Base-by-base conservation (phyloP, 257 asterid species). In the Primulina huaijiensis region DNA sequence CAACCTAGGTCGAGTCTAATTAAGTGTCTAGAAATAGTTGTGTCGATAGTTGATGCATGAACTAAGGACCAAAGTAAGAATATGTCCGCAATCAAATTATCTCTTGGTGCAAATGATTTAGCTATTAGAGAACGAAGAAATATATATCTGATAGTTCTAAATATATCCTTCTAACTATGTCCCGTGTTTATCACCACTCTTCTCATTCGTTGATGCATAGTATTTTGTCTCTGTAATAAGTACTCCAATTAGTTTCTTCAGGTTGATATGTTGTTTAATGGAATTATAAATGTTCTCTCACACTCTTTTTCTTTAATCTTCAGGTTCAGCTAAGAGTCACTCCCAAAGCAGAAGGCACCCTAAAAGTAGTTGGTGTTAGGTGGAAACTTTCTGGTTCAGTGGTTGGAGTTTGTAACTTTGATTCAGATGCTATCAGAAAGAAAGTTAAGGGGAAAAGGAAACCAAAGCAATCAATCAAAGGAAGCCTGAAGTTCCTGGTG, bases 321-420 rank as follows among this genome's bases (percentile, higher is more conserved):
- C 97, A 94, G 99, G 97, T 85, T 72, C 95, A 91, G 69, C 84
- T 90, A 43, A 81, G 86, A 55, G 97, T 90, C 80, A 85, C 84
- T 64, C 97, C 99, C 77, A 88, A 74, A 73, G 78, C 72, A 64
- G 99, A 94, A 83, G 99, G 99, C 72, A 76, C 75, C 81, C 84
- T 94, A 60, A 85, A 79, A 76, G 79, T 94, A 68, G 89, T 88
- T 83, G 99, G 99, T 35, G 94, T 94, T 63, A 84, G 91, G 87
- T 94, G 99, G 99, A 94, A 89, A 78, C 93, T 94, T 75, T 94
- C 97, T 29, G 92, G 90, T 67, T 89, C 90, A 25, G 89, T 94
- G 19, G 79, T 85, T 76, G 99, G 97, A 70, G 72, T 86, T 76
- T 80, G 80, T 78, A 84, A 87, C 77, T 91, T 94, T 75, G 86